Conservation (phyloP, 2,329 filamentous ascomycete genomes). For the Colletotrichum melonis region DNA sequence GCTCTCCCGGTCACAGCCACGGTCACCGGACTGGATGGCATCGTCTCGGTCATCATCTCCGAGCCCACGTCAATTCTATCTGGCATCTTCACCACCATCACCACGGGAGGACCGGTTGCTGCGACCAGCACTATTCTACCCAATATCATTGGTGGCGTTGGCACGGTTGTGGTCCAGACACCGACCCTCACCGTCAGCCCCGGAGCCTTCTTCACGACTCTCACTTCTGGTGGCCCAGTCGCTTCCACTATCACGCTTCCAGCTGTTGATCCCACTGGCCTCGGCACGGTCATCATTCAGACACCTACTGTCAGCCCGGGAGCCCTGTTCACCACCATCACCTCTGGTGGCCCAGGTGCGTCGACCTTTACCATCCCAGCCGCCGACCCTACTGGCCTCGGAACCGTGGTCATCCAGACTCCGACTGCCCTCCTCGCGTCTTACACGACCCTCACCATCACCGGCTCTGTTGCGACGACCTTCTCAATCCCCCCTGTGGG, state of each 20-base stretch:
- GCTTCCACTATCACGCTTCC: not conserved
- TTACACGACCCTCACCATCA: slow-evolving; percentile 8
- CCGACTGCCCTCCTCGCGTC: not conserved
- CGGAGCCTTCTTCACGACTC: not conserved
- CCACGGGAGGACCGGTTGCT: slow-evolving; percentile 7
- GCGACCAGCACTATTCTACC: slow-evolving; percentile 18
- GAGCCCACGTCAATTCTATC: not conserved
- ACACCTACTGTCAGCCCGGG: slow-evolving; percentile 8
- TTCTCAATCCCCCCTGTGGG: not conserved
- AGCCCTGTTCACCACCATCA: not conserved
- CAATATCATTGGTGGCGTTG: slow-evolving; percentile 1
- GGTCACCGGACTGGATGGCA: slow-evolving; percentile 9
- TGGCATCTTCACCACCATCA: slow-evolving; percentile 17
- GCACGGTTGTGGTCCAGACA: slow-evolving; percentile 30
- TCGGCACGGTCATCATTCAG: slow-evolving; percentile 22
- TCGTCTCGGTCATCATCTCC: slow-evolving; percentile 22
- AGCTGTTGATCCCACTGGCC: not conserved
- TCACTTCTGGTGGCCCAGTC: not conserved
- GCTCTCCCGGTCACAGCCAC: not conserved
- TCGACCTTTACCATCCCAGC: not conserved
- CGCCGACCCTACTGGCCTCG: not conserved
- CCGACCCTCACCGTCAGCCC: slow-evolving; percentile 9
- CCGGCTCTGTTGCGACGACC: not conserved
- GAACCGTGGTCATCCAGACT: slow-evolving; percentile 23
- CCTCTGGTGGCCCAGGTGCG: not conserved